Evolutionary conservation across 768 basidiomycete genomes (phyloP).

Genomic region (Lactarius deliciosus): DNA sequence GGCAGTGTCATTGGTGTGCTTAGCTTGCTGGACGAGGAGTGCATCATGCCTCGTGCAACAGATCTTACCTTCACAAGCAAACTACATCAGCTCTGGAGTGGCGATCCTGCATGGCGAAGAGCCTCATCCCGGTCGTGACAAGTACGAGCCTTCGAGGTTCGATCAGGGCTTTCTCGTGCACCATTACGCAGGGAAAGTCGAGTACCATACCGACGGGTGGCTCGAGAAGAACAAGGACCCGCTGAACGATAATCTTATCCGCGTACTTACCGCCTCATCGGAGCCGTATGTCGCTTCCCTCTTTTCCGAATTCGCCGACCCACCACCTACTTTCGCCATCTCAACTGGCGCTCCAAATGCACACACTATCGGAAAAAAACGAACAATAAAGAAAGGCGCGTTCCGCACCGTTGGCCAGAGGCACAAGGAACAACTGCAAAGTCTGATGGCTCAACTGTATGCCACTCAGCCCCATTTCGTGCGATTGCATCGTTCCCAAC

Average conservation of each 20-base stretch:
- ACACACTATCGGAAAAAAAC: slow-evolving; percentile 56
- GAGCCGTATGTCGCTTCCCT: slow-evolving; percentile 80
- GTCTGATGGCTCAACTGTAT: slow-evolving; percentile 87
- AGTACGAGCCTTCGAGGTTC: slow-evolving; percentile 86
- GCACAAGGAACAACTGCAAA: slow-evolving; percentile 92
- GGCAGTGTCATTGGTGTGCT: slow-evolving; percentile 80
- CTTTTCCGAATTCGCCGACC: slow-evolving; percentile 78
- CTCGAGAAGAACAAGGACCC: slow-evolving; percentile 99
- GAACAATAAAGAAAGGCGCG: slow-evolving; percentile 88
- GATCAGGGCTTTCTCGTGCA: slow-evolving; percentile 93
- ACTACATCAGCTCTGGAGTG: slow-evolving; percentile 75
- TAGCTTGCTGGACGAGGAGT: slow-evolving; percentile 93
- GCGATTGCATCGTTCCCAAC: slow-evolving; percentile 96
- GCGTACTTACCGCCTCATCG: slow-evolving; percentile 78
- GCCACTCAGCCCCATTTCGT: slow-evolving; percentile 98
- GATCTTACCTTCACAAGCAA: slow-evolving; percentile 95
- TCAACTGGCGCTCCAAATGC: slow-evolving; percentile 46
- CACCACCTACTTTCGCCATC: slow-evolving; percentile 36
- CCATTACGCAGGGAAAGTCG: slow-evolving; percentile 96
- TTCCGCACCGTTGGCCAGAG: slow-evolving; percentile 95
- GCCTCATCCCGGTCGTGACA: slow-evolving; percentile 71
- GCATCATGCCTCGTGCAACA: slow-evolving; percentile 99
- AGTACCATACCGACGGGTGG: slow-evolving; percentile 96
- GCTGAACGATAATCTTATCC: slow-evolving; percentile 91
- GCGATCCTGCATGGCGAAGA: slow-evolving; percentile 46